Conservation (phyloP, 2,329 filamentous ascomycete species). For the Cladophialophora immunda region DNA sequence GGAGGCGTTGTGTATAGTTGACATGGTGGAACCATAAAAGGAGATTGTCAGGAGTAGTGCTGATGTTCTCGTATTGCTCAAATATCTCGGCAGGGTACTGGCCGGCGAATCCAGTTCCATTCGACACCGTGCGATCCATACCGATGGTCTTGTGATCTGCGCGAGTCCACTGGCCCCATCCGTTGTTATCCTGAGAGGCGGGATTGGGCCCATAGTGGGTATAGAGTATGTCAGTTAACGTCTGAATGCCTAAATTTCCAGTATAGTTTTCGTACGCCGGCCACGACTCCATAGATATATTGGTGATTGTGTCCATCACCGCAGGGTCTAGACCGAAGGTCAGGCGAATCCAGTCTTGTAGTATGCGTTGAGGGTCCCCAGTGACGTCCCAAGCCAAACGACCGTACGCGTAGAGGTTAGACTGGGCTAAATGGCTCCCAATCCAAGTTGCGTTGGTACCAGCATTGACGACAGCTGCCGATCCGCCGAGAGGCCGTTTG, state of each 20-base stretch:
- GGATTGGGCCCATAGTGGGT: conserved; percentile 75
- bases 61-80: conserved; percentile 65
- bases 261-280: conserved; percentile 75
- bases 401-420: conserved; percentile 75
- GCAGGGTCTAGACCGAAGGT: conserved; percentile 67
- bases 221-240: conserved; percentile 72
- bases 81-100: conserved; percentile 72
- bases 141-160: conserved; percentile 68
- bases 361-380: conserved; percentile 58
- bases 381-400: conserved; percentile 73
- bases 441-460: conserved; percentile 73
- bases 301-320: conserved; percentile 67
- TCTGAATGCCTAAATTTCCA: conserved; percentile 75
- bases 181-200: conserved; percentile 70
- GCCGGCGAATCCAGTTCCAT: conserved; percentile 71
- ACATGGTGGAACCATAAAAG: conserved; percentile 80
- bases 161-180: conserved; percentile 77
- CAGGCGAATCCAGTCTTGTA: conserved; percentile 73
- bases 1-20: conserved; percentile 69
- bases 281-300: conserved; percentile 75
- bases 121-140: conserved; percentile 75
- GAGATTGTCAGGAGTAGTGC: conserved; percentile 72
- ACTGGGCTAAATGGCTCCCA: conserved; percentile 74
- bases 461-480: conserved; percentile 72
- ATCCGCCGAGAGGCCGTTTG: conserved; percentile 67